phyloP scores from a whole-genome alignment of 495 filamentous ascomycete genomes.

The Aspergillus leporis region DNA sequence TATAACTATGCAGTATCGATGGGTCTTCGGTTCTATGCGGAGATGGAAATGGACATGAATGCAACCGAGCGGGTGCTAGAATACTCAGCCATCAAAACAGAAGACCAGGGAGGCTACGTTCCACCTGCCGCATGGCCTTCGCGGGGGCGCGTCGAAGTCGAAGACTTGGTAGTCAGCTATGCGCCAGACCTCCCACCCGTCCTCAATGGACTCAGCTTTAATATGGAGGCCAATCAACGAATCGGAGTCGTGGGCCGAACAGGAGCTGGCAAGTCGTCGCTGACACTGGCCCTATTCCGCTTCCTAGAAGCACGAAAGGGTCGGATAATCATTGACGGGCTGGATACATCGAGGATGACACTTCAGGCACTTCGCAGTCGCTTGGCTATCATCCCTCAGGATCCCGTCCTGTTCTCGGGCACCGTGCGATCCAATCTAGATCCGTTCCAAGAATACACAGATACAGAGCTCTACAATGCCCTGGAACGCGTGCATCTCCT shows the following conservation, averaged over 20 bases:
- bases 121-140: slow-evolving; percentile 80
- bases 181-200: slow-evolving; percentile 75
- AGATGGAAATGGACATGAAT: slow-evolving; percentile 79
- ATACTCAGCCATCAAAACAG: slow-evolving; percentile 70
- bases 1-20: slow-evolving; percentile 51
- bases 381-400: slow-evolving; percentile 82
- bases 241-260: slow-evolving; percentile 85
- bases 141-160: slow-evolving; percentile 71
- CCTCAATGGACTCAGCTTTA: slow-evolving; percentile 72
- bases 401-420: slow-evolving; percentile 85
- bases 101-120: slow-evolving; percentile 56
- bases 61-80: slow-evolving; percentile 80
- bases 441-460: slow-evolving; percentile 70
- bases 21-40: slow-evolving; percentile 51
- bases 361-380: slow-evolving; percentile 72
- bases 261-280: slow-evolving; percentile 82
- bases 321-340: slow-evolving; percentile 70
- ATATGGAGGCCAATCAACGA: slow-evolving; percentile 68
- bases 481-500: slow-evolving; percentile 76
- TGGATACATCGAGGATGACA: slow-evolving; percentile 74
- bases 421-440: slow-evolving; percentile 83
- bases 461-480: slow-evolving; percentile 71
- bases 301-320: slow-evolving; percentile 76
- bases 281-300: slow-evolving; percentile 81
- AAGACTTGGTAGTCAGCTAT: slow-evolving; percentile 73